Conservation (phyloP, 1,284 basidiomycete genomes). For the Serendipita sp. region DNA sequence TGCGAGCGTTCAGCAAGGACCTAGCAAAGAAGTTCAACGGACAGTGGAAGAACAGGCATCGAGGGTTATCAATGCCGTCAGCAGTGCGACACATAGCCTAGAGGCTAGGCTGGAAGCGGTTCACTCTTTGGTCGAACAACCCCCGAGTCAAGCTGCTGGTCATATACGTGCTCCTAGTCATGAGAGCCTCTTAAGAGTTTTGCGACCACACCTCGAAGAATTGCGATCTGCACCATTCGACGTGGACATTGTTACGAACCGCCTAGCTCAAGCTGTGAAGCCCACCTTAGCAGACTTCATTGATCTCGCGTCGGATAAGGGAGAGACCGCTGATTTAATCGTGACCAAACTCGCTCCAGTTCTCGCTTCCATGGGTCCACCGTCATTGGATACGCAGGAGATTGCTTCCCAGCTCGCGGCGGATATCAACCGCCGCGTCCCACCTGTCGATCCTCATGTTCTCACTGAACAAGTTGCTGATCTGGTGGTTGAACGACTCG, state of each 20-base stretch:
- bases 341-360: slow-evolving; percentile 57
- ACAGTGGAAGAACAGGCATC: slow-evolving; percentile 39
- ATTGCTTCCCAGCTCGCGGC: slow-evolving; percentile 43
- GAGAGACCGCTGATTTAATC: slow-evolving; percentile 68
- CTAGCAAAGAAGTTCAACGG: slow-evolving; percentile 14
- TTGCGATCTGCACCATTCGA: slow-evolving; percentile 52
- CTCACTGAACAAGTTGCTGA: slow-evolving; percentile 77
- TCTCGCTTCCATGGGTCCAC: slow-evolving; percentile 33
- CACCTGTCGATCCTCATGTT: slow-evolving; percentile 62
- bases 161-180: slow-evolving; percentile 3
- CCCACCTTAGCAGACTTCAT: slow-evolving; percentile 75
- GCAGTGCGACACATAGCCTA: slow-evolving; percentile 45
- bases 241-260: slow-evolving; percentile 57
- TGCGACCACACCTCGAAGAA: slow-evolving; percentile 46
- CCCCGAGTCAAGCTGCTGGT: neutral
- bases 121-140: slow-evolving; percentile 13
- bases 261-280: slow-evolving; percentile 68
- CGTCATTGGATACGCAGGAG: slow-evolving; percentile 37
- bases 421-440: slow-evolving; percentile 54
- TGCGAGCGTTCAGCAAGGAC: slow-evolving; percentile 19
- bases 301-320: slow-evolving; percentile 70
- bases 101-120: slow-evolving; percentile 45
- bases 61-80: slow-evolving; percentile 40
- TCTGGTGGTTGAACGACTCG: slow-evolving; percentile 66
- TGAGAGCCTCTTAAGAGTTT: slow-evolving; percentile 31